Percentiles rank a stretch among this genome's conserved stretches.
Evolutionary conservation across 2,329 filamentous ascomycete genomes (phyloP).

Genomic region (Chaetothyriales sp.): DNA sequence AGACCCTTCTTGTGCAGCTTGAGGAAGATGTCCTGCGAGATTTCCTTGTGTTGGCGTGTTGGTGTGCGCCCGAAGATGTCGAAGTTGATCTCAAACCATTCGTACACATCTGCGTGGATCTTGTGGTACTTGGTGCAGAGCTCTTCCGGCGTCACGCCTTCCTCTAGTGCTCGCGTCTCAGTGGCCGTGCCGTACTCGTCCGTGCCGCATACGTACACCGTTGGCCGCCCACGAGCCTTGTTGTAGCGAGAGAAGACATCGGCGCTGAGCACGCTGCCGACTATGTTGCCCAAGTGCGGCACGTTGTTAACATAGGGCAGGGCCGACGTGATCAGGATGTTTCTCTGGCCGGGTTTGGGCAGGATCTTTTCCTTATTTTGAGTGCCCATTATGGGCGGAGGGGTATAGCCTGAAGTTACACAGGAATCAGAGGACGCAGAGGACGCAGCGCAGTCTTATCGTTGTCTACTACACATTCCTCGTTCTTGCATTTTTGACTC

Average conservation of each 20-base stretch:
- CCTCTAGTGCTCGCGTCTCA: slow-evolving; percentile 86
- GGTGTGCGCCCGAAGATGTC: slow-evolving; percentile 91
- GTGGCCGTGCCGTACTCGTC: slow-evolving; percentile 95
- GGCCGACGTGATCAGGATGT: slow-evolving; percentile 83
- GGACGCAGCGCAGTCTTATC: not conserved
- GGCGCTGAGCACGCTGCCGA: slow-evolving; percentile 73
- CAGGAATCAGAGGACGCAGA: not conserved
- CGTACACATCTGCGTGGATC: slow-evolving; percentile 78
- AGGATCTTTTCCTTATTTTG: slow-evolving; percentile 31
- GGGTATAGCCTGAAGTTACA: not conserved
- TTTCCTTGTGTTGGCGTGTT: slow-evolving; percentile 75
- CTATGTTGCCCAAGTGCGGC: slow-evolving; percentile 76
- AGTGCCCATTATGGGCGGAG: slow-evolving; percentile 12
- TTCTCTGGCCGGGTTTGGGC: slow-evolving; percentile 59
- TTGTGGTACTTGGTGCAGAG: slow-evolving; percentile 87
- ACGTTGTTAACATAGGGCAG: slow-evolving; percentile 65
- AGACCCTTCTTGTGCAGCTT: slow-evolving; percentile 80
- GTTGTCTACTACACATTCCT: not conserved
- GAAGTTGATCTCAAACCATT: slow-evolving; percentile 92
- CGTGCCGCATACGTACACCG: slow-evolving; percentile 72
- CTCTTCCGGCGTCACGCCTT: slow-evolving; percentile 63
- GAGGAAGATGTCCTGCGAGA: slow-evolving; percentile 79
- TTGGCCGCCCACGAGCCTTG: slow-evolving; percentile 63
- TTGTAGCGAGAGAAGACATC: slow-evolving; percentile 69
- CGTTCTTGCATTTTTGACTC: not conserved